Evolutionary conservation across 306 rosid species (phyloP).

Genomic region (Albizia julibrissin): DNA sequence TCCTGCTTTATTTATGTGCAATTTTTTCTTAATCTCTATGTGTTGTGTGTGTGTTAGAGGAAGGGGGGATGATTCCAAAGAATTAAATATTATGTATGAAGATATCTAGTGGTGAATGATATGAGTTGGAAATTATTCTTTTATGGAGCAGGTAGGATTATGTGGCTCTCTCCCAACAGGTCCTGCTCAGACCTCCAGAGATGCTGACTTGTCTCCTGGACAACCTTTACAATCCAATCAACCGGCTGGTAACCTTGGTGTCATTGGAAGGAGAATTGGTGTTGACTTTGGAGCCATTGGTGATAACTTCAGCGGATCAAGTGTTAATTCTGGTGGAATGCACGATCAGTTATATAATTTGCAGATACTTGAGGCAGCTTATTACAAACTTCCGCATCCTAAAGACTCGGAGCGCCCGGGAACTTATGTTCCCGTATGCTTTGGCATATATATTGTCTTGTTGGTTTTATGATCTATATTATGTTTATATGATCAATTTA

Average conservation of each 20-base stretch:
- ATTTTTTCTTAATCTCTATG: too few relatives aligned
- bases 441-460: conserved; percentile 13
- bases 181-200: conserved; percentile 61
- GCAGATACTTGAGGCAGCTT: conserved; percentile 92
- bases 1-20: conserved; percentile 17
- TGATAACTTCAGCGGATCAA: conserved; percentile 62
- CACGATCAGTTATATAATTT: conserved; percentile 75
- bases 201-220: conserved; percentile 75
- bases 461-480: conserved; percentile 5
- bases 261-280: conserved; percentile 95
- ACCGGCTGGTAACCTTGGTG: conserved; percentile 78
- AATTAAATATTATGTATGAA: not conserved
- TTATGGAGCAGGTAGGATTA: conserved; percentile 54
- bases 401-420: conserved; percentile 95
- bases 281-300: conserved; percentile 92
- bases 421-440: conserved; percentile 71
- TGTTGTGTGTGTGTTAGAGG: not conserved
- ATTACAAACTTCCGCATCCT: conserved; percentile 76
- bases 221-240: conserved; percentile 79
- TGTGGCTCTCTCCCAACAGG: conserved; percentile 66
- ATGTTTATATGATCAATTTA: not conserved
- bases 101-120: conserved; percentile 21
- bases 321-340: conserved; percentile 60
- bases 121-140: conserved; percentile 14
- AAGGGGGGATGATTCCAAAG: not conserved